Evolutionary conservation across 2,329 filamentous ascomycete genomes (phyloP), one percentile per base, ranked within the genome.

Genomic region (Capronia coronata): DNA sequence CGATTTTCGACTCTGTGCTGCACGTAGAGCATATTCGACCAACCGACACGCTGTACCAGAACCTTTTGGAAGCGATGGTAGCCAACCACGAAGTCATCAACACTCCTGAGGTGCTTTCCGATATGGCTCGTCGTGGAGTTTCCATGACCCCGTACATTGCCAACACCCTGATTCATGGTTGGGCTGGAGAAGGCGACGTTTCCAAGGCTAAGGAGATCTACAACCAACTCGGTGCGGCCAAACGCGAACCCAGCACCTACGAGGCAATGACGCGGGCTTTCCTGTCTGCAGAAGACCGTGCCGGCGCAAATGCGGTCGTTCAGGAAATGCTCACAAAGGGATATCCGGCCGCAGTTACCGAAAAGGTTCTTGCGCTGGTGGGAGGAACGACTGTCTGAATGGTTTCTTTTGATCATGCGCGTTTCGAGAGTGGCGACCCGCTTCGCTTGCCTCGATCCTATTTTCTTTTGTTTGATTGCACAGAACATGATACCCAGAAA

Each of bases 201-300:
- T 70, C 73, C 52, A 90, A 88, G 68, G 87, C 89, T 14, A 81
- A 83, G 63, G 72, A 77, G 19, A 82, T 96, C 54, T 98, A 94
- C 65, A 78, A 86, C 51, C 76, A 78, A n/a, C 83, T 98, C 2
- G 79, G 83, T 7, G 77, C 80, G 22, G 78, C 82, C 47, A 89
- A 84, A 71, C 83, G 93, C 49, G 93, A 98, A 73, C 93, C 93
- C 2, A 96, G 89, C 74, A 98, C 93, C 3, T 98, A 98, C 67
- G 93, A 98, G 71, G 90, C 91, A 34, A 98, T 98, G 93, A 95
- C 90, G 3, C 80, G 93, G 39, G 93, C 93, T 1, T 96, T 84
- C 70, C 79, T 98, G 47, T 82, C 88, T 9, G 84, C 85, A 2
- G 87, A 94, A 64, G 82, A 94, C 65, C 83, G 87, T 27, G 77